Evolutionary conservation across 208 protist species (phyloP).

Genomic region (Leishmania martiniquensis): DNA sequence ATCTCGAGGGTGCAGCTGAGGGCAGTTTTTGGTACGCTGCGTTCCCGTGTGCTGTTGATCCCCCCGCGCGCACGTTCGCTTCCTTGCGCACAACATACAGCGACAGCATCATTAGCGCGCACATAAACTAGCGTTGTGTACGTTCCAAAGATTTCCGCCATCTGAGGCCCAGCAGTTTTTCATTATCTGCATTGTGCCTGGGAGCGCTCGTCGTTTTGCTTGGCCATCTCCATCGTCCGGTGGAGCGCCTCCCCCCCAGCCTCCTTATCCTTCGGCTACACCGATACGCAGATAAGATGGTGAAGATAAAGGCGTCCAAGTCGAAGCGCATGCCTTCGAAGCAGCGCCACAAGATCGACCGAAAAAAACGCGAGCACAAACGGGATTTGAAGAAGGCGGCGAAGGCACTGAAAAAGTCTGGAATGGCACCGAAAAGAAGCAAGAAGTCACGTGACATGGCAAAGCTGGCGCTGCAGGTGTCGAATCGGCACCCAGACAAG

Average conservation of each 20-base stretch:
- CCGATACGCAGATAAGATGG: constrained; percentile 42
- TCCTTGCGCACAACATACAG: neutral
- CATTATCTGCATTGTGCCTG: neutral
- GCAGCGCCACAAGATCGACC: constrained; percentile 89
- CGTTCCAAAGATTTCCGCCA: neutral
- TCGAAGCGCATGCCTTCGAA: constrained; percentile 87
- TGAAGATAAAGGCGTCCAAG: constrained; percentile 66
- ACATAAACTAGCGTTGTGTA: neutral
- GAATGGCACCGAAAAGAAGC: constrained; percentile 65
- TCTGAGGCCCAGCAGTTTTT: neutral
- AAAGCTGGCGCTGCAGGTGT: constrained; percentile 82
- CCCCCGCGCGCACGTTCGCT: neutral
- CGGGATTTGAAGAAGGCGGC: constrained; percentile 86
- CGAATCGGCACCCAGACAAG: constrained; percentile 87
- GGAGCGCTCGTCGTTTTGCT: neutral
- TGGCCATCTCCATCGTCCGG: neutral
- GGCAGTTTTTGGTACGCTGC: neutral
- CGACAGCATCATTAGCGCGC: neutral
- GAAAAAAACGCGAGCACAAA: constrained; percentile 91
- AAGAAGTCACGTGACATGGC: constrained; percentile 81
- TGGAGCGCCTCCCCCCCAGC: neutral
- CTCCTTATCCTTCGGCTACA: no score
- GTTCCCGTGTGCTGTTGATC: neutral
- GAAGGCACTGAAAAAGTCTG: constrained; percentile 79
- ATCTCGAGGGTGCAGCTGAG: neutral